A percentile compares a stretch with the other conserved stretches of the same genome.
Evolutionary conservation across 495 filamentous ascomycete genomes (phyloP).

Genomic region (Bacidia rubella): DNA sequence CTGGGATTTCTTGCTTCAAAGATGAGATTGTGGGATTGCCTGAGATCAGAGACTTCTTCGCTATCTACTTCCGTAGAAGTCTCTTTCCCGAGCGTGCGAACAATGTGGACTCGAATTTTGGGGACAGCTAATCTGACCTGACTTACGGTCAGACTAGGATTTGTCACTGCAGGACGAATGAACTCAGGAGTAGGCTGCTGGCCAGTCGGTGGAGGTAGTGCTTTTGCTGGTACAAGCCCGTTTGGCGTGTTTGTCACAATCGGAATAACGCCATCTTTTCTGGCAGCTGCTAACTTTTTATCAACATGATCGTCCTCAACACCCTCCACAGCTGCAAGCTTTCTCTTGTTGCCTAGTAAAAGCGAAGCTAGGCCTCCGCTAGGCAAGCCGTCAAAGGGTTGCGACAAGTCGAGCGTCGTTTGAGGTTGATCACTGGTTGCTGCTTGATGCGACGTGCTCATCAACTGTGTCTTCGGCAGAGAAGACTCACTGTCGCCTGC

Average conservation of each 20-base stretch:
- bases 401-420: slow-evolving; percentile 78
- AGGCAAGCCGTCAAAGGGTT: slow-evolving; percentile 86
- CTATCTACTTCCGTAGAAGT: background rate
- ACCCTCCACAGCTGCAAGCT: slow-evolving; percentile 51
- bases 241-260: slow-evolving; percentile 66
- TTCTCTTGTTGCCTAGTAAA: slow-evolving; percentile 86
- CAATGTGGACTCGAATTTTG: slow-evolving; percentile 67
- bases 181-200: slow-evolving; percentile 68
- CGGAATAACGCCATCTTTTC: slow-evolving; percentile 51
- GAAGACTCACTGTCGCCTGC: slow-evolving; percentile 70
- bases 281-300: slow-evolving; percentile 44
- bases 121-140: slow-evolving; percentile 85
- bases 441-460: slow-evolving; percentile 51
- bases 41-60: background rate
- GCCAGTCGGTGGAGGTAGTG: slow-evolving; percentile 37
- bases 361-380: slow-evolving; percentile 76
- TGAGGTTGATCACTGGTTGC: slow-evolving; percentile 60
- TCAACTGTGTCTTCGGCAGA: slow-evolving; percentile 69
- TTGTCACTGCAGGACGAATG: slow-evolving; percentile 74
- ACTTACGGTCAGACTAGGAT: slow-evolving; percentile 63
- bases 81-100: slow-evolving; percentile 43
- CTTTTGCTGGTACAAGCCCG: slow-evolving; percentile 55
- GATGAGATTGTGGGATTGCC: background rate
- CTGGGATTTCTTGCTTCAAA: slow-evolving; percentile 65
- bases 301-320: slow-evolving; percentile 52